Conservation (phyloP, 371 early-diverging fungal species). For the Lichtheimia ramosa region DNA sequence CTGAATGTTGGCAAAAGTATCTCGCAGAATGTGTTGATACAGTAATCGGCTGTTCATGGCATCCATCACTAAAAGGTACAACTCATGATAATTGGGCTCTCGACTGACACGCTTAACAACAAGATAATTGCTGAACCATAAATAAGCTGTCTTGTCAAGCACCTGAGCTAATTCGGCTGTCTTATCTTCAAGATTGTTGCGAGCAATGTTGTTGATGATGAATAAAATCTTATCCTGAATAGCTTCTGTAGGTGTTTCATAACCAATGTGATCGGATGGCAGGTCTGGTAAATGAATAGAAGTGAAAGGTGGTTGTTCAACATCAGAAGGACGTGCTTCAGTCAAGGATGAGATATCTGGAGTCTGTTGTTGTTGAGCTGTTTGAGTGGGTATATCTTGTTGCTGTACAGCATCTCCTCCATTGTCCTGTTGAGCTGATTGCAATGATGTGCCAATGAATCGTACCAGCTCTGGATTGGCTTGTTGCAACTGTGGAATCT, state of each 20-base stretch:
- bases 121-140: constrained; percentile 92
- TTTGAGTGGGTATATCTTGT: constrained; percentile 7
- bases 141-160: constrained; percentile 63
- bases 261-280: constrained; percentile 32
- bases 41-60: constrained; percentile 63
- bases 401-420: neutral
- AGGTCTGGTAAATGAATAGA: constrained; percentile 49
- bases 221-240: constrained; percentile 93
- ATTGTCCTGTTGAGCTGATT: constrained; percentile 10
- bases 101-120: constrained; percentile 93
- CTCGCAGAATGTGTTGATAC: constrained; percentile 75
- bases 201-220: constrained; percentile 93
- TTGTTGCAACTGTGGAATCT: constrained; percentile 79
- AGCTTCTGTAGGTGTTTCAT: constrained; percentile 67
- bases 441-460: constrained; percentile 47
- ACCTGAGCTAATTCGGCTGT: constrained; percentile 75
- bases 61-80: constrained; percentile 83
- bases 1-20: constrained; percentile 86
- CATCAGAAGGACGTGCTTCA: neutral
- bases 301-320: constrained; percentile 46
- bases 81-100: constrained; percentile 92
- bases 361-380: constrained; percentile 1
- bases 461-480: constrained; percentile 74
- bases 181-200: constrained; percentile 83
- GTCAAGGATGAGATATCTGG: neutral